A percentile compares a stretch with the other conserved stretches of the same genome.
phyloP scores from a whole-genome alignment of 202 grass and related monocot genomes.

The Tripidium arundinaceum region DNA sequence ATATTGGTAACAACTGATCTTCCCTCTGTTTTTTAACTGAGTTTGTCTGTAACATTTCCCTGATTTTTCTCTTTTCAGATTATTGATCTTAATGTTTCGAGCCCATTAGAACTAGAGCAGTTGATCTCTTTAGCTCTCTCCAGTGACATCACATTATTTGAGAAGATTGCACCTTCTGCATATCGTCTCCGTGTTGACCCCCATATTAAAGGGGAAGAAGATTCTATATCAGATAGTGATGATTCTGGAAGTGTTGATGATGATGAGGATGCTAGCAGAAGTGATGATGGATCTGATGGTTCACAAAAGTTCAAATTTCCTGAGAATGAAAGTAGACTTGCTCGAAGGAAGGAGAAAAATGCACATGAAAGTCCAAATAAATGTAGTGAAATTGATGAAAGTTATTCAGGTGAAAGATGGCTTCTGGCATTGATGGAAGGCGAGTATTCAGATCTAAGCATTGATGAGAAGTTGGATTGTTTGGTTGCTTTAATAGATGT shows the following conservation, averaged over 20 bases:
- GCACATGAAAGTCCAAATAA: constrained; percentile 37
- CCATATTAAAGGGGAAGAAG: constrained; percentile 78
- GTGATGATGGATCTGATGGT: constrained; percentile 61
- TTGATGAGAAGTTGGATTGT: constrained; percentile 94
- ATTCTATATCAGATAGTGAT: constrained; percentile 61
- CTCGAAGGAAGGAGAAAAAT: constrained; percentile 44
- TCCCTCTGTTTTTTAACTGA: constrained; percentile 14
- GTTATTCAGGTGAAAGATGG: constrained; percentile 81
- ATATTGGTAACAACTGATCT: constrained; percentile 13
- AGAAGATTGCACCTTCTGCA: constrained; percentile 78
- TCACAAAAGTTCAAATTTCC: constrained; percentile 43
- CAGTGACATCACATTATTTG: constrained; percentile 98
- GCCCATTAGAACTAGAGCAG: constrained; percentile 58
- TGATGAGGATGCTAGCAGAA: constrained; percentile 42
- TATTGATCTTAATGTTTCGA: constrained; percentile 51
- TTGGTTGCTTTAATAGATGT: constrained; percentile 87
- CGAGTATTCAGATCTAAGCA: constrained; percentile 82
- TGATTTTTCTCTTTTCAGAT: constrained; percentile 57
- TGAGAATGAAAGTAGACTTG: constrained; percentile 43
- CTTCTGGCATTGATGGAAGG: constrained; percentile 96
- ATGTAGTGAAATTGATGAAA: constrained; percentile 95
- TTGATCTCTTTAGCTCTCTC: constrained; percentile 73
- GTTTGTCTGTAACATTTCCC: constrained; percentile 9
- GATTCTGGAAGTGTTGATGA: constrained; percentile 88
- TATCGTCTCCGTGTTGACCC: constrained; percentile 96